phyloP scores from a whole-genome alignment of 2,329 filamentous ascomycete species.

The Alternaria novae-zelandiae region DNA sequence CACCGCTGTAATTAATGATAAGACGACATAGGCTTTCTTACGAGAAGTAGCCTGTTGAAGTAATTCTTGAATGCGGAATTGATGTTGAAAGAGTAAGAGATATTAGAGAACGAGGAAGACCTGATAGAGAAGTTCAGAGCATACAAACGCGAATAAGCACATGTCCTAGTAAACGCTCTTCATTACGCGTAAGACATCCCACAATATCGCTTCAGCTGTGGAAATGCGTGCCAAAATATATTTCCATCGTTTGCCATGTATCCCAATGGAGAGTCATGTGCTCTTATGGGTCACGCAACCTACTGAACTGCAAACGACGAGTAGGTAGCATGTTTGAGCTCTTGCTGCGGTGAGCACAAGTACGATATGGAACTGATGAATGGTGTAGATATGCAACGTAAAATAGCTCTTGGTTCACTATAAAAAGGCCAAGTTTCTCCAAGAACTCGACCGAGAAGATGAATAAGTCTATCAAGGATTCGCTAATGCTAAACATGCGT shows the following conservation, averaged over 20 bases:
- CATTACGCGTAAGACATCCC: background rate
- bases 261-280: background rate
- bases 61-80: background rate
- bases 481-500: conserved; percentile 21
- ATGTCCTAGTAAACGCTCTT: background rate
- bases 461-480: conserved; percentile 14
- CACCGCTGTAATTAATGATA: background rate
- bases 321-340: background rate
- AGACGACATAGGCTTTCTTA: background rate
- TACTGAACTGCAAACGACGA: background rate
- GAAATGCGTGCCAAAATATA: background rate
- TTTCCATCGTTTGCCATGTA: background rate
- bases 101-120: background rate
- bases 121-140: background rate
- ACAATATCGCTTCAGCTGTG: background rate
- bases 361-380: background rate
- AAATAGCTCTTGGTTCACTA: background rate
- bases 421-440: background rate
- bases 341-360: background rate
- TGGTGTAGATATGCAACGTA: background rate
- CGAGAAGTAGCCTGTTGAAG: background rate
- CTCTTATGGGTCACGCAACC: background rate
- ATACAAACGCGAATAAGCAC: background rate
- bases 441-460: background rate
- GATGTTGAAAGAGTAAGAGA: background rate